A percentile compares a stretch with the other conserved stretches of the same genome.
These are phyloP conservation scores for Kodamaea fukazawae DNA, from an alignment of 805 yeast genomes.

Conservation along the genomic window DNA sequence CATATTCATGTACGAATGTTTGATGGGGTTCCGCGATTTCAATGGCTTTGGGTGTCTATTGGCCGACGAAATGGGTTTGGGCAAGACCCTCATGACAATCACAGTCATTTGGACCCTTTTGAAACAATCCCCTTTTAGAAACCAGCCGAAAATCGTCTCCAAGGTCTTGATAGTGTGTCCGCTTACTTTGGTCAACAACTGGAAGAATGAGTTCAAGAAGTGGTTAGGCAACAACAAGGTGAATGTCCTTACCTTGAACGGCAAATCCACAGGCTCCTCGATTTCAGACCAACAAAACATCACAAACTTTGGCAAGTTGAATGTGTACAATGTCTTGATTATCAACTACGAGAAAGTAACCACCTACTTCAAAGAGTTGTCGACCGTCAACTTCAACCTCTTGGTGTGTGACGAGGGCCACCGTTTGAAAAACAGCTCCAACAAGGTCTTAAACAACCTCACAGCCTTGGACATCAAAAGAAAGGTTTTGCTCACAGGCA, in stretches of 20 bases:
- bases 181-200: slow-evolving; percentile 80
- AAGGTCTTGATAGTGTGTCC: slow-evolving; percentile 86
- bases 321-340: slow-evolving; percentile 77
- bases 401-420: slow-evolving; percentile 96
- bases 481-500: slow-evolving; percentile 75
- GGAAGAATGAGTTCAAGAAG: slow-evolving; percentile 85
- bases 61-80: slow-evolving; percentile 98
- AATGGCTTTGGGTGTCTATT: slow-evolving; percentile 69
- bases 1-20: slow-evolving; percentile 73
- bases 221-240: slow-evolving; percentile 73
- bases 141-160: slow-evolving; percentile 47
- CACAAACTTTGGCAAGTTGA: slow-evolving; percentile 59
- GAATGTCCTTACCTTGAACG: slow-evolving; percentile 61
- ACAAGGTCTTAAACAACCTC: slow-evolving; percentile 67
- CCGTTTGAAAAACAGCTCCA: slow-evolving; percentile 70
- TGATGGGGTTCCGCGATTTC: slow-evolving; percentile 61
- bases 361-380: slow-evolving; percentile 50
- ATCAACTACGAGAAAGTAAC: slow-evolving; percentile 84
- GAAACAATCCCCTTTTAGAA: slow-evolving; percentile 31
- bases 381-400: slow-evolving; percentile 54
- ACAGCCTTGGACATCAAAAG: slow-evolving; percentile 51
- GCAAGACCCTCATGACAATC: slow-evolving; percentile 80
- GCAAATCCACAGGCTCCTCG: slow-evolving; percentile 46
- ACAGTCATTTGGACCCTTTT: slow-evolving; percentile 79
- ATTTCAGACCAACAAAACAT: slow-evolving; percentile 56